Evolutionary conservation across 129 eudicot species (phyloP).

Genomic region (Daucus carota): DH1_v3.0 NC_030382.2:56269501-56270000

Average conservation of each 20-base stretch:
- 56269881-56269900: background rate
- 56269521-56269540: too few relatives aligned
- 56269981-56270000: background rate
- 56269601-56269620: background rate
- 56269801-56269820: constrained; percentile 96
- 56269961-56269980: background rate
- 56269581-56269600: too few relatives aligned
- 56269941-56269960: background rate
- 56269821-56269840: constrained; percentile 97
- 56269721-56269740: too few relatives aligned
- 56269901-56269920: background rate
- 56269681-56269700: background rate
- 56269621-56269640: background rate
- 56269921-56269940: background rate
- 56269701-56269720: background rate
- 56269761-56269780: constrained; percentile 2
- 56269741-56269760: constrained; percentile 5
- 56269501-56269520: too few relatives aligned
- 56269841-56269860: constrained; percentile 91
- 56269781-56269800: constrained; percentile 99
- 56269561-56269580: too few relatives aligned
- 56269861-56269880: constrained; percentile 75
- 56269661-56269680: background rate
- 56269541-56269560: too few relatives aligned
- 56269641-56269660: background rate